These are phyloP conservation scores for Lithospermum erythrorhizon DNA, from an alignment of 257 asterid genomes.

Conservation along the genomic window DNA sequence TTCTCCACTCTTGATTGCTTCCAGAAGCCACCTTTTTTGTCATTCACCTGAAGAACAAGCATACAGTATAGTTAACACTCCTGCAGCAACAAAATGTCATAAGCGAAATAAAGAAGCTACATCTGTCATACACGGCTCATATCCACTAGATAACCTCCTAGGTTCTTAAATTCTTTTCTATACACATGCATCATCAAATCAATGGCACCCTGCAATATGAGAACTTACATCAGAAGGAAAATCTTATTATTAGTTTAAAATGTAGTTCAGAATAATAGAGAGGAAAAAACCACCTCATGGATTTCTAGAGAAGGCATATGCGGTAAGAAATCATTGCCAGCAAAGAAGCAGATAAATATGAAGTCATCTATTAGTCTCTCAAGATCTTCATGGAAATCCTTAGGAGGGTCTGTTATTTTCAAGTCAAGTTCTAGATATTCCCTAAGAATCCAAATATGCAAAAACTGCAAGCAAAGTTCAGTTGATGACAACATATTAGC, in stretches of 20 bases:
- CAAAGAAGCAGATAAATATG: constrained; percentile 49
- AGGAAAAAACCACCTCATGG: constrained; percentile 33
- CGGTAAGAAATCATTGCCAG: constrained; percentile 67
- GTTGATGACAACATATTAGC: background rate
- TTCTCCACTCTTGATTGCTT: constrained; percentile 38
- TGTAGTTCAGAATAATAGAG: background rate
- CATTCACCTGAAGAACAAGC: constrained; percentile 20
- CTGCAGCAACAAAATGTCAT: background rate
- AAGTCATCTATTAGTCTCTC: constrained; percentile 52
- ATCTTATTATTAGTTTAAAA: background rate
- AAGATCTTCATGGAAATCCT: constrained; percentile 23
- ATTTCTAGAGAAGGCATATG: constrained; percentile 46
- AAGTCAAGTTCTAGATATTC: constrained; percentile 47
- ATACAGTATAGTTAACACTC: background rate
- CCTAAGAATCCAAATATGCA: constrained; percentile 39
- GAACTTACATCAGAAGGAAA: background rate
- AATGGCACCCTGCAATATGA: constrained; percentile 33
- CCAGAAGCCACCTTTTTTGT: constrained; percentile 21
- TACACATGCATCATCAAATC: constrained; percentile 45
- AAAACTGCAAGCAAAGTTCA: constrained; percentile 25
- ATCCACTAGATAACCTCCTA: constrained; percentile 60
- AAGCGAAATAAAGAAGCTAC: background rate
- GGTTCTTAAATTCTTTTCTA: constrained; percentile 34
- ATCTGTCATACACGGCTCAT: constrained; percentile 26
- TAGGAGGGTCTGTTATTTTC: constrained; percentile 19